phyloP scores from a whole-genome alignment of 1,139 yeast species.

The Suhomyces atakaporum region DNA sequence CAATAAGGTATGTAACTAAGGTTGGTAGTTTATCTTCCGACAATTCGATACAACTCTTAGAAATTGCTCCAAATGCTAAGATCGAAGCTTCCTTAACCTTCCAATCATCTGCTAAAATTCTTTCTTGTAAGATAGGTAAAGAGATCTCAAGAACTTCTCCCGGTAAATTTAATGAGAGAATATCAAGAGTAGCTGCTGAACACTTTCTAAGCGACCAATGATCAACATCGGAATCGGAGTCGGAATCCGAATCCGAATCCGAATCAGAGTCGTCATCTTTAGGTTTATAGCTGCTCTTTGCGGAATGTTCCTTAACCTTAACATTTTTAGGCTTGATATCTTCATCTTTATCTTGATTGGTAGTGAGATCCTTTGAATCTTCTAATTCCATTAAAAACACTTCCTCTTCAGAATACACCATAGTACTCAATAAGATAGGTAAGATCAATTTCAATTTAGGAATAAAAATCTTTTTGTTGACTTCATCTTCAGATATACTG shows the following conservation, averaged over 20 bases:
- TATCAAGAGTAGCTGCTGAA: conserved; percentile 89
- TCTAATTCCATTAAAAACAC: conserved; percentile 66
- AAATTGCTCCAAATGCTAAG: conserved; percentile 91
- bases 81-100: conserved; percentile 90
- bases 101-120: conserved; percentile 75
- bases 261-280: conserved; percentile 41
- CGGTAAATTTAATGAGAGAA: conserved; percentile 70
- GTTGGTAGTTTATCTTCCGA: conserved; percentile 75
- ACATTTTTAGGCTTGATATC: conserved; percentile 82
- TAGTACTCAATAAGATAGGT: conserved; percentile 74
- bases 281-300: conserved; percentile 24
- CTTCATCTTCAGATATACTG: conserved; percentile 50
- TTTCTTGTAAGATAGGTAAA: conserved; percentile 74
- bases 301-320: conserved; percentile 63
- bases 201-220: conserved; percentile 95
- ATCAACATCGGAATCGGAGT: conserved; percentile 57
- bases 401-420: conserved; percentile 89
- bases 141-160: conserved; percentile 64
- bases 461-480: conserved; percentile 49
- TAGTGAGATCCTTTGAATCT: conserved; percentile 70
- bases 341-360: conserved; percentile 75
- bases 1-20: conserved; percentile 81
- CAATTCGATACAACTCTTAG: conserved; percentile 79
- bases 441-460: conserved; percentile 63
- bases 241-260: conserved; percentile 63